phyloP scores from a whole-genome alignment of 768 basidiomycete species.

The Cystofilobasidium bisporidii region DNA sequence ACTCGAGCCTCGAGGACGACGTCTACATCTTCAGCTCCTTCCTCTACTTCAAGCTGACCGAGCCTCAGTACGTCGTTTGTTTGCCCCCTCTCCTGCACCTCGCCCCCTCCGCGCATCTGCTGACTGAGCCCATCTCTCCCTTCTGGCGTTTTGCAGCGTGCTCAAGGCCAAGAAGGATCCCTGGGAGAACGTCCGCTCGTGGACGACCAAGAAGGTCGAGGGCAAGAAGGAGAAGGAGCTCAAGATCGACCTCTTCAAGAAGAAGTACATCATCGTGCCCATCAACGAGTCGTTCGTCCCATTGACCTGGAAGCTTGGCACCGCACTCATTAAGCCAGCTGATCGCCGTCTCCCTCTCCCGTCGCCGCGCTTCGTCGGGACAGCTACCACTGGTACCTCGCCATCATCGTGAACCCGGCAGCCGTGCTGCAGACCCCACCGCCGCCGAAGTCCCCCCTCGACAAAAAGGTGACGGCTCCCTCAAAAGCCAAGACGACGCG shows the following conservation, averaged over 20 bases:
- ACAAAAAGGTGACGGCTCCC: not conserved
- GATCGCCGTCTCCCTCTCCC: too few relatives aligned
- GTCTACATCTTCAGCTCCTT: conserved; percentile 93
- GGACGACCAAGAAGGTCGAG: conserved; percentile 53
- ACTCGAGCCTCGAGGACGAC: conserved; percentile 58
- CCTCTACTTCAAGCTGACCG: conserved; percentile 89
- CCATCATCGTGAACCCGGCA: conserved; percentile 78
- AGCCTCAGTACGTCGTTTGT: conserved; percentile 40
- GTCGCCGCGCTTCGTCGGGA: not conserved
- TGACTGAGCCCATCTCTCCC: too few relatives aligned
- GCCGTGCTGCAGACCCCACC: conserved; percentile 49
- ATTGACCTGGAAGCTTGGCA: too few relatives aligned
- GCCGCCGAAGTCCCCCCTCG: not conserved
- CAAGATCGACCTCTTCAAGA: conserved; percentile 74
- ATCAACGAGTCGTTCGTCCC: conserved; percentile 83
- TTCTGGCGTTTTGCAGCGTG: conserved; percentile 1
- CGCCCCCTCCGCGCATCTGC: too few relatives aligned
- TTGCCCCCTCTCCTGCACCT: not conserved
- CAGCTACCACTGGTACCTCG: conserved; percentile 95
- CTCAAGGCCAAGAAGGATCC: conserved; percentile 26
- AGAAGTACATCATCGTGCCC: conserved; percentile 86
- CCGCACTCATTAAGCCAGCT: too few relatives aligned
- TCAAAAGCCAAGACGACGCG: not conserved
- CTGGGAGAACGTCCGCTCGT: conserved; percentile 79
- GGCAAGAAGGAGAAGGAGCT: conserved; percentile 7